A percentile compares a stretch with the other conserved stretches of the same genome.
phyloP scores from a whole-genome alignment of 257 asterid genomes.

The Primulina huaijiensis region DNA sequence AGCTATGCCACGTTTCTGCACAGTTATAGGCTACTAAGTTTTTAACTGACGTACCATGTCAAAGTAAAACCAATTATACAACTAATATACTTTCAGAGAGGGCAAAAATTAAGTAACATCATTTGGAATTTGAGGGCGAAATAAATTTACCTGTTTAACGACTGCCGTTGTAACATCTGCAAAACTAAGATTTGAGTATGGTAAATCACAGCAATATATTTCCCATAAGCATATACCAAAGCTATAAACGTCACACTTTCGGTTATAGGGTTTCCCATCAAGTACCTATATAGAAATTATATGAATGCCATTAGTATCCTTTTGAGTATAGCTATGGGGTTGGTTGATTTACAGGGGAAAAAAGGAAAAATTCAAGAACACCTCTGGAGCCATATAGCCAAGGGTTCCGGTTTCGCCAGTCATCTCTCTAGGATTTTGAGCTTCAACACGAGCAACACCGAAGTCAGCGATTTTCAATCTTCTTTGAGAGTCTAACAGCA shows the following conservation, averaged over 20 bases:
- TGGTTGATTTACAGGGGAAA: neutral
- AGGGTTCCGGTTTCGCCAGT: constrained; percentile 96
- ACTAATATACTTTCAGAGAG: no score
- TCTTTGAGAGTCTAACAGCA: constrained; percentile 73
- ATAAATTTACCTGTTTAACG: constrained; percentile 59
- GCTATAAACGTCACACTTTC: constrained; percentile 89
- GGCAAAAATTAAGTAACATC: no score
- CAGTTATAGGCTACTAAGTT: no score
- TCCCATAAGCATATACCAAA: constrained; percentile 95
- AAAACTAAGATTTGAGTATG: constrained; percentile 86
- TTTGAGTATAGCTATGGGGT: neutral
- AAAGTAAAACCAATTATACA: no score
- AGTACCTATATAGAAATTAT: constrained; percentile 51
- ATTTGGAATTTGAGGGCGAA: neutral
- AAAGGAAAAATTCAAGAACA: constrained; percentile 25
- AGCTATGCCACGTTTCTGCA: neutral
- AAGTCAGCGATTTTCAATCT: constrained; percentile 81
- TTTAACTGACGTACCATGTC: no score
- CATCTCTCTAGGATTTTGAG: constrained; percentile 88
- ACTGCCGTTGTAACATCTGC: constrained; percentile 85
- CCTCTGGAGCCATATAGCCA: constrained; percentile 99
- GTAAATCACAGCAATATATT: constrained; percentile 93
- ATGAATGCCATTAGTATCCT: no score
- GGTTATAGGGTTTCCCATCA: constrained; percentile 74
- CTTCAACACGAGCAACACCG: constrained; percentile 95